Evolutionary conservation across 2,329 filamentous ascomycete genomes (phyloP).

Genomic region (Clonostachys solani): DNA sequence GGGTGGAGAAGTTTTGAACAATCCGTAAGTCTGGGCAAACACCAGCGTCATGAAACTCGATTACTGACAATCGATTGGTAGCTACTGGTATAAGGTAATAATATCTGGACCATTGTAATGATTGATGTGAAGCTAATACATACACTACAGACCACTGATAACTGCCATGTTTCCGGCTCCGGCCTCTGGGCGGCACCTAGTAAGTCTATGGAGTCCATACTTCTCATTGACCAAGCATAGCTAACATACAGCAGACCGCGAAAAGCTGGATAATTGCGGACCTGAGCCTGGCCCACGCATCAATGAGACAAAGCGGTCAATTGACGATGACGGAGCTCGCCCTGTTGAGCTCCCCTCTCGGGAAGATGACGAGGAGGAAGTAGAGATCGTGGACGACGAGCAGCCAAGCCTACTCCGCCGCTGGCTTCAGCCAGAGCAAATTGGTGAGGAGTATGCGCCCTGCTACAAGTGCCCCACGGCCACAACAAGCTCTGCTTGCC

Average conservation of each 20-base stretch:
- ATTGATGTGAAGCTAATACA: no score
- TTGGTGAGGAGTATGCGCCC: constrained; percentile 4
- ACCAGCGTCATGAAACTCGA: no score
- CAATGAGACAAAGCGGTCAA: not conserved
- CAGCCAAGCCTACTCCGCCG: not conserved
- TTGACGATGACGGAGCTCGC: not conserved
- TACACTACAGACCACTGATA: constrained; percentile 1
- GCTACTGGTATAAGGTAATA: constrained; percentile 4
- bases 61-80: not conserved
- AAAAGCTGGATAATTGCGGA: not conserved
- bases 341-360: not conserved
- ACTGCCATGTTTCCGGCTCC: constrained; percentile 3
- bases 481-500: constrained; percentile 70
- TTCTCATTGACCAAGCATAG: not conserved
- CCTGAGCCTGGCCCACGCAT: not conserved
- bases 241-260: not conserved
- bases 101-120: not conserved
- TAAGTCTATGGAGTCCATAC: not conserved
- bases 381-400: not conserved
- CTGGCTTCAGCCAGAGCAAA: constrained; percentile 1
- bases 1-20: not conserved
- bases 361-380: not conserved
- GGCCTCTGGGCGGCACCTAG: constrained; percentile 2
- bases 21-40: not conserved
- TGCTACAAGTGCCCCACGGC: constrained; percentile 30